phyloP scores from a whole-genome alignment of 2,329 filamentous ascomycete species.

The Paracorniculantispora psalliotae region DNA sequence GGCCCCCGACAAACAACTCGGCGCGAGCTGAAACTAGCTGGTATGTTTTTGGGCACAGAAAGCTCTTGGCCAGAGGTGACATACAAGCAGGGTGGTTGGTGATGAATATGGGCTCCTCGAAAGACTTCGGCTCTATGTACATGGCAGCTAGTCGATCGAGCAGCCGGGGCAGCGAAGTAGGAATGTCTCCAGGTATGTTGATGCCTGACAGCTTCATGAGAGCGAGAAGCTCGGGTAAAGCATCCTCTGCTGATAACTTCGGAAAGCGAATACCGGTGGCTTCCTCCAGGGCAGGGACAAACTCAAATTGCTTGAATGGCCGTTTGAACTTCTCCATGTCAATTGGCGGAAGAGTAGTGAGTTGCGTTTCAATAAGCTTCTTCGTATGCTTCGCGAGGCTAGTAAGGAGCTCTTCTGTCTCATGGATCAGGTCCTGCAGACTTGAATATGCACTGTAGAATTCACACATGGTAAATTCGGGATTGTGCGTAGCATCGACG shows the following conservation, averaged over 20 bases:
- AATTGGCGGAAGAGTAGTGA: conserved; percentile 43
- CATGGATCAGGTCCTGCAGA: conserved; percentile 65
- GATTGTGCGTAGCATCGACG: conserved; percentile 86
- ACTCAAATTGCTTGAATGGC: conserved; percentile 67
- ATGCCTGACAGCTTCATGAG: conserved; percentile 52
- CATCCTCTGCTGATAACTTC: conserved; percentile 50
- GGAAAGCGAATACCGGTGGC: conserved; percentile 62
- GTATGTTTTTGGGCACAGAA: conserved; percentile 59
- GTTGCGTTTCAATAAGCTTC: conserved; percentile 38
- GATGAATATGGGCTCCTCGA: conserved; percentile 70
- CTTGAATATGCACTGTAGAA: conserved; percentile 87
- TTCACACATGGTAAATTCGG: conserved; percentile 96
- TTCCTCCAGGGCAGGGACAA: conserved; percentile 72
- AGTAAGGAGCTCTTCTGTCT: conserved; percentile 68
- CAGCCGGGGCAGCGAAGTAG: conserved; percentile 57
- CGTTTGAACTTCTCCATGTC: conserved; percentile 44
- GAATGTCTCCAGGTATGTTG: conserved; percentile 61
- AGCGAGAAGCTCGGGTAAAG: conserved; percentile 52
- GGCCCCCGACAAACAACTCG: conserved; percentile 75
- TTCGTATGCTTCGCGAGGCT: conserved; percentile 51
- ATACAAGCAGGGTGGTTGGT: conserved; percentile 85
- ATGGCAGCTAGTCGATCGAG: conserved; percentile 73
- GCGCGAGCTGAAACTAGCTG: conserved; percentile 77
- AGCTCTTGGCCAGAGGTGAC: conserved; percentile 87
- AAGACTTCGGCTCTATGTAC: conserved; percentile 75